These are phyloP conservation scores for Rosa persica DNA, from an alignment of 306 rosid species.

Conservation along the genomic window DNA sequence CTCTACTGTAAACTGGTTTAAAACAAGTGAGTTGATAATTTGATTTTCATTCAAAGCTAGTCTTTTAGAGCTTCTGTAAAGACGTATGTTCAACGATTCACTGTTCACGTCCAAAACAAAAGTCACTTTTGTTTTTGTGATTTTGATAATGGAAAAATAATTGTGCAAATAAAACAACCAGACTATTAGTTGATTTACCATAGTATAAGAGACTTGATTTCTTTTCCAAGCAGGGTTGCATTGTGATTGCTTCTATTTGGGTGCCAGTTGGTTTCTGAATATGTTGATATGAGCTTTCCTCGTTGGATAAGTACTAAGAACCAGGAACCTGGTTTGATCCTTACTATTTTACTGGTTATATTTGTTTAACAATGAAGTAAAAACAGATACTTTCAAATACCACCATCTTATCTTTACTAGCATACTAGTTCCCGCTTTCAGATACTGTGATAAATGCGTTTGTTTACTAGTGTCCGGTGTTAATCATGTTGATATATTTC, in stretches of 20 bases:
- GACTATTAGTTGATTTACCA: neutral
- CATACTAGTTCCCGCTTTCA: neutral
- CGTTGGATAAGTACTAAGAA: neutral
- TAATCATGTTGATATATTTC: neutral
- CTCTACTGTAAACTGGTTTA: neutral
- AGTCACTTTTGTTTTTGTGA: neutral
- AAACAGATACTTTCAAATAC: neutral
- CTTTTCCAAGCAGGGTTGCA: constrained; percentile 1
- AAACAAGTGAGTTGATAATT: neutral
- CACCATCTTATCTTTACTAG: neutral
- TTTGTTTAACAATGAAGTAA: neutral
- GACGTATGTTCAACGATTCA: neutral
- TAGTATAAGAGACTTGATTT: neutral
- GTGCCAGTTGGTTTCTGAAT: too few species aligned
- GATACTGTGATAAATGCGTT: neutral
- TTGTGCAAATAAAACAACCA: neutral
- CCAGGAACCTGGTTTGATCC: neutral
- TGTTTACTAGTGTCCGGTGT: neutral
- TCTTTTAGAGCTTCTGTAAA: neutral
- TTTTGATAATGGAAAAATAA: neutral
- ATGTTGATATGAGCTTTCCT: neutral
- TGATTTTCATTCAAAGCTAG: neutral
- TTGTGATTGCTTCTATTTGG: neutral
- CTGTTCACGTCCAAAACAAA: neutral
- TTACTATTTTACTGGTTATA: neutral